Evolutionary conservation across 225 moss, liverwort and hornwort species (phyloP), one percentile per base, ranked within the genome.

Genomic region (Ulota crispa): DNA sequence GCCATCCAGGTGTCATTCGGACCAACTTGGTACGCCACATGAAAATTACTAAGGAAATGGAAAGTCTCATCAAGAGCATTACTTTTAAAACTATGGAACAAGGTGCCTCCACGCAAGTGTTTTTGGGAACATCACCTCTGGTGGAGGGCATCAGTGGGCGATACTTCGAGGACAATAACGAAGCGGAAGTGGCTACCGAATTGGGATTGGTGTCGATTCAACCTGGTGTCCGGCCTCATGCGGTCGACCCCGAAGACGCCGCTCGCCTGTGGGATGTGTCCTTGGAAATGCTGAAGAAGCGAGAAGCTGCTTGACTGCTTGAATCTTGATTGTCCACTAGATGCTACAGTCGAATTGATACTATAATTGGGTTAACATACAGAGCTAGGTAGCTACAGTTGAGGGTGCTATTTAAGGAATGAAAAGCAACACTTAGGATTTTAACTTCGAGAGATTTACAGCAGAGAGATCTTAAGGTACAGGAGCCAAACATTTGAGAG

Each of bases 101-200:
- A 4, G 78, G 66, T 10, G 68, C 68, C 6, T 41, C 78, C 13
- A 78, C 78, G 20, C 68, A 78, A 20, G 67, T 78, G 13, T 20
- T 68, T 18, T 31, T 68, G 56, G 78, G 56, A 21, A 42, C 78
- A 0, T 68, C 68, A 21, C 78, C 78, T 0, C 14, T 68, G 14
- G 68, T 78, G 28, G 56, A 68, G 21, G 56, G 78, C 24, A 21
- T 41, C 18, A 37, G 68, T 4, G 68, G 78, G 8, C 39, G 56
- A 2, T 78, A 78, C 28, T 78, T 68, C 3, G 39, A 78, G 15
- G 78, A 78, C 20, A 78, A 57, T 68, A 68, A 78, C 56, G 41
- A 78, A 41, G 27, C 56, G 30, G 78, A 56, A 68, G 78, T 78
- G 7, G 20, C 27, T 4, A 0, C 1, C 7, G 39, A 7, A 16